phyloP scores from a whole-genome alignment of 768 basidiomycete species.

The Boletus rex-veris region DNA sequence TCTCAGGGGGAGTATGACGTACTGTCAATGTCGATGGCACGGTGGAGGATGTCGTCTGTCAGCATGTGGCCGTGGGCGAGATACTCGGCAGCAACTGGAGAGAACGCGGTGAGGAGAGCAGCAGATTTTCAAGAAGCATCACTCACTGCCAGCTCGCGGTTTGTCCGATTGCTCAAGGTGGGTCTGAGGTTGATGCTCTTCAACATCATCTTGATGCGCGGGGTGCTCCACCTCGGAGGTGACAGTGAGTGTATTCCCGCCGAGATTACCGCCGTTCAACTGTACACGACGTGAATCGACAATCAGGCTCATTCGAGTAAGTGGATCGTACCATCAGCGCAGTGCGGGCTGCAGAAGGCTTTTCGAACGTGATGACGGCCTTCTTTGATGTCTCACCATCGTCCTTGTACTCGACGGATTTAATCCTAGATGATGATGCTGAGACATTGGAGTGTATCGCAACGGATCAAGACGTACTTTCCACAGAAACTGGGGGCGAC shows the following conservation, averaged over 20 bases:
- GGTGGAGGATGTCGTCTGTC: conserved; percentile 72
- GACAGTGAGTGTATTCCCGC: conserved; percentile 66
- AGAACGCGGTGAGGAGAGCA: too few species aligned
- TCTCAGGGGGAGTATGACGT: conserved; percentile 8
- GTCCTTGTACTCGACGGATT: conserved; percentile 55
- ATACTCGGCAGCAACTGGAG: conserved; percentile 84
- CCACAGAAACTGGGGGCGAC: conserved; percentile 71
- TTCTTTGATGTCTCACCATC: conserved; percentile 36
- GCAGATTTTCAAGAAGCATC: too few species aligned
- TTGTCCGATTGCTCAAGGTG: conserved; percentile 83
- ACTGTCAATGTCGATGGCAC: conserved; percentile 81
- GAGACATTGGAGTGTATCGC: not conserved
- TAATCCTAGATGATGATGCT: conserved; percentile 46
- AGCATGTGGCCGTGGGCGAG: conserved; percentile 86
- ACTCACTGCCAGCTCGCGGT: conserved; percentile 79
- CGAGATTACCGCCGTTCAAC: conserved; percentile 76
- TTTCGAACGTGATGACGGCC: conserved; percentile 83
- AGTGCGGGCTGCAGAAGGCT: conserved; percentile 78
- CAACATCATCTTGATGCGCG: conserved; percentile 46
- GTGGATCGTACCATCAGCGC: conserved; percentile 63
- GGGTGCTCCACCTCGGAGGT: conserved; percentile 61
- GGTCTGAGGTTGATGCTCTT: conserved; percentile 27
- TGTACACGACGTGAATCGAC: conserved; percentile 20
- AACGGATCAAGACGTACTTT: conserved; percentile 43
- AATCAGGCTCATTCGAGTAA: rapidly evolving